Percentiles rank a stretch among this genome's conserved stretches.
phyloP scores from a whole-genome alignment of 495 filamentous ascomycete genomes.

The Xeromyces bisporus region DNA sequence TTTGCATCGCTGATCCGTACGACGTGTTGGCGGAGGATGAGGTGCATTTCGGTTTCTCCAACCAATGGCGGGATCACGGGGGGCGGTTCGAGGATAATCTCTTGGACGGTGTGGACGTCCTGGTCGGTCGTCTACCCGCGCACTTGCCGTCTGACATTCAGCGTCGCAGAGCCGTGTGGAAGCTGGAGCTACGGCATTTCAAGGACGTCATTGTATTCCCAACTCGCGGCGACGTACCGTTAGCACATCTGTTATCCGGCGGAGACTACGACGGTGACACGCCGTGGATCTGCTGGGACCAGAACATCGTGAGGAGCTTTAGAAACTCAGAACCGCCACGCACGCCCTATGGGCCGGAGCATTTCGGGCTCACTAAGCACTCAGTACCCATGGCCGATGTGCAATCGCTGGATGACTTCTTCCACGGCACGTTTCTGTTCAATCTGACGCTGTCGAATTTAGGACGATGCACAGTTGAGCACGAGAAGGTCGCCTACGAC shows the following conservation, averaged over 20 bases:
- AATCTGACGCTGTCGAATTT: conserved; percentile 48
- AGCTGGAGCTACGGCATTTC: conserved; percentile 50
- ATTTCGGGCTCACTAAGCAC: conserved; percentile 44
- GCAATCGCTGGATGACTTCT: conserved; percentile 23
- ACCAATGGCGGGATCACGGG: conserved; percentile 34
- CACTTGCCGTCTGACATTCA: conserved; percentile 75
- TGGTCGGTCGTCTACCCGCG: conserved; percentile 76
- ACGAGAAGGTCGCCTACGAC: conserved; percentile 53
- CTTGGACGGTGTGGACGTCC: conserved; percentile 52
- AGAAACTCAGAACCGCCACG: conserved; percentile 44
- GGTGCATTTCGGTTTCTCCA: conserved; percentile 67
- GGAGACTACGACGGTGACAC: conserved; percentile 93
- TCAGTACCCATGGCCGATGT: conserved; percentile 22
- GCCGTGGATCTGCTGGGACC: conserved; percentile 85
- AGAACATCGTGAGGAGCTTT: conserved; percentile 55
- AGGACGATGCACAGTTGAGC: conserved; percentile 58
- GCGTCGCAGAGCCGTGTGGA: conserved; percentile 44
- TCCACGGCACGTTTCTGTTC: conserved; percentile 43
- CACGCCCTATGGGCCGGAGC: conserved; percentile 22
- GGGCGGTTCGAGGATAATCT: conserved; percentile 43
- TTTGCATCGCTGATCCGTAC: conserved; percentile 68
- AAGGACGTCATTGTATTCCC: conserved; percentile 83
- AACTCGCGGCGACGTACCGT: conserved; percentile 44
- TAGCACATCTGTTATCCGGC: conserved; percentile 72
- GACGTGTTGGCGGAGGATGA: conserved; percentile 55